Percentiles rank a stretch among this genome's conserved stretches.
These are phyloP conservation scores for Wickerhamomyces chambardii DNA, from an alignment of 805 yeast species.

Conservation along the genomic window DNA sequence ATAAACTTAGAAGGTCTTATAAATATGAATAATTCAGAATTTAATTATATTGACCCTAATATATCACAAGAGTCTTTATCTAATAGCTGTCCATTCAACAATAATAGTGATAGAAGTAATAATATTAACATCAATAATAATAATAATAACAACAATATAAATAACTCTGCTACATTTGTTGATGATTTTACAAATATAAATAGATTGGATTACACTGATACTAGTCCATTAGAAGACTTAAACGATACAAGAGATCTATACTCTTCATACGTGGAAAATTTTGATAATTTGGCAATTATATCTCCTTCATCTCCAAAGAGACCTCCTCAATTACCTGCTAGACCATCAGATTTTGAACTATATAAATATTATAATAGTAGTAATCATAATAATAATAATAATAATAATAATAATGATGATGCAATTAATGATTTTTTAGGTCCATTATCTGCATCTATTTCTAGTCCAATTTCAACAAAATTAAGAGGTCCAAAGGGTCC, in stretches of 20 bases:
- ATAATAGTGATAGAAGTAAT: too few relatives aligned
- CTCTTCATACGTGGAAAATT: not conserved
- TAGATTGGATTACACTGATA: not conserved
- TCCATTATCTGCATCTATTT: not conserved
- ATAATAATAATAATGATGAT: too few relatives aligned
- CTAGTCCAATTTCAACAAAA: conserved; percentile 3
- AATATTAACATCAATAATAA: too few relatives aligned
- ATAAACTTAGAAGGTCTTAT: too few relatives aligned
- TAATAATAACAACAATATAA: too few relatives aligned
- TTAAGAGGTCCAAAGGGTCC: conserved; percentile 14
- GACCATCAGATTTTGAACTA: not conserved
- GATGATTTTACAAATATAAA: too few relatives aligned
- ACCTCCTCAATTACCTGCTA: not conserved
- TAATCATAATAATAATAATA: not conserved
- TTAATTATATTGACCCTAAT: too few relatives aligned
- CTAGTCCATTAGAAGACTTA: not conserved
- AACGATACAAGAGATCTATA: not conserved
- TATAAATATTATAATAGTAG: too few relatives aligned
- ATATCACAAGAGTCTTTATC: too few relatives aligned
- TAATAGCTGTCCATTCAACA: too few relatives aligned
- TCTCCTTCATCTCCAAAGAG: not conserved
- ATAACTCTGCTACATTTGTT: too few relatives aligned
- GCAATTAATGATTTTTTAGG: not conserved
- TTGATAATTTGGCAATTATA: not conserved
- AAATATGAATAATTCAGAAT: too few relatives aligned